Base-by-base conservation (phyloP, 176 grass and related monocot species). In the Thinopyrum elongatum region DNA sequence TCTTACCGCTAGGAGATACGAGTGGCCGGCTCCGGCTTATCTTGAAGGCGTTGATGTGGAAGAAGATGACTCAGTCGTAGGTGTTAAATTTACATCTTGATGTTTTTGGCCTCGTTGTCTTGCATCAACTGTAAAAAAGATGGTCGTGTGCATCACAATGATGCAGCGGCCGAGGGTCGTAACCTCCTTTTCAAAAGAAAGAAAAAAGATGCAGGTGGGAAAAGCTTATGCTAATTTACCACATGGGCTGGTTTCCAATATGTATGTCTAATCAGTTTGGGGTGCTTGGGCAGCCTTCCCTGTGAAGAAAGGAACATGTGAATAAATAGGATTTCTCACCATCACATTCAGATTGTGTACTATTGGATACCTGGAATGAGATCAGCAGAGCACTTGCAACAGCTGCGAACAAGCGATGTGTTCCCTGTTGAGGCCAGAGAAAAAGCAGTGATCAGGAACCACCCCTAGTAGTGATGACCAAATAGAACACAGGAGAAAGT, bases 361-460 rank as follows among this genome's bases (percentile, higher is more conserved):
- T 76, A 55, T 76, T 33, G 74, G 73, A 33, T 76, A 76, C 74
- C 74, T 76, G 17, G 74, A 76, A 57, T 76, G 74, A 76, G 74
- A 30, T 76, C 74, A 76, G 74, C 74, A 55, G 30, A 55, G 74
- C 74, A 55, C 74, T 76, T 63, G 58, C 49, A 63, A 31, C 36
- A 30, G 15, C 36, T 84, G 80, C 57, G 68, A 81, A 89, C 77
- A 70, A 77, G 22, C 71, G 69, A 85, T 71, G 89, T 77, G 88
- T 90, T 81, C 77, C 76, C 51, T 77, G 46, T 88, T 91, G 12
- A 77, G 85, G 81, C 85, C 85, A 77, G 64, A 78, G 59, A 83
- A 86, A 86, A 88, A 84, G 85, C 49, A 91, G 55, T 64, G 85
- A 84, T 84, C 70, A 77, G 73, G 39, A 83, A 39, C 79, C 55